A percentile compares a stretch with the other conserved stretches of the same genome.
phyloP scores from a whole-genome alignment of 345 rosid genomes.

The Eucalyptus shirleyi region DNA sequence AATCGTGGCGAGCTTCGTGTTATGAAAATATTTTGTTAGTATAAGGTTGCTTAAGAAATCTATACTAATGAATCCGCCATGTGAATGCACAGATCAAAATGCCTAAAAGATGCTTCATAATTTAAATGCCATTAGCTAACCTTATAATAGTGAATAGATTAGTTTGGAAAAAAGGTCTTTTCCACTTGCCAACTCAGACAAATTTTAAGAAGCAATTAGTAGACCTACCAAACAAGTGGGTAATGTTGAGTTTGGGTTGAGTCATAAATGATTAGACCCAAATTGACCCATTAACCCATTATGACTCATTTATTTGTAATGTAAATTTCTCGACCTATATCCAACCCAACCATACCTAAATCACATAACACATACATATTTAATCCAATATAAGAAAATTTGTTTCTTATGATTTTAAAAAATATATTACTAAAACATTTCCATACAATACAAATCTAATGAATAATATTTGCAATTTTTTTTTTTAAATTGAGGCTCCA shows the following conservation, averaged over 20 bases:
- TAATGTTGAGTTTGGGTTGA: rapidly evolving
- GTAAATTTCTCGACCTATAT: too few species aligned
- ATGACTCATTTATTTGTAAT: too few species aligned
- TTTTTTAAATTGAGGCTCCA: neutral
- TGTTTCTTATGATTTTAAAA: too few species aligned
- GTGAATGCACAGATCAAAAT: too few species aligned
- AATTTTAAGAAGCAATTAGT: too few species aligned
- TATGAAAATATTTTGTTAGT: neutral
- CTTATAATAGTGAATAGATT: neutral
- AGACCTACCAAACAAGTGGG: rapidly evolving
- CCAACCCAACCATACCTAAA: too few species aligned
- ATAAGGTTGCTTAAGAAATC: neutral
- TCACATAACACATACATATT: too few species aligned
- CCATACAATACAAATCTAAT: neutral
- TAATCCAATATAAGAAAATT: too few species aligned
- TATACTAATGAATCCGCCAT: too few species aligned
- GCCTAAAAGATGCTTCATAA: neutral
- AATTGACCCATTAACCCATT: neutral
- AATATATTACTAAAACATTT: too few species aligned
- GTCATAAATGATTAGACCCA: neutral
- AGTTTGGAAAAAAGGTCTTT: neutral
- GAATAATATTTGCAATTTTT: neutral
- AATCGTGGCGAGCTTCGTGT: neutral
- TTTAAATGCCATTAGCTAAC: neutral
- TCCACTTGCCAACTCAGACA: neutral